Conservation (phyloP, 805 yeast species). For the Candida tibetensis region DNA sequence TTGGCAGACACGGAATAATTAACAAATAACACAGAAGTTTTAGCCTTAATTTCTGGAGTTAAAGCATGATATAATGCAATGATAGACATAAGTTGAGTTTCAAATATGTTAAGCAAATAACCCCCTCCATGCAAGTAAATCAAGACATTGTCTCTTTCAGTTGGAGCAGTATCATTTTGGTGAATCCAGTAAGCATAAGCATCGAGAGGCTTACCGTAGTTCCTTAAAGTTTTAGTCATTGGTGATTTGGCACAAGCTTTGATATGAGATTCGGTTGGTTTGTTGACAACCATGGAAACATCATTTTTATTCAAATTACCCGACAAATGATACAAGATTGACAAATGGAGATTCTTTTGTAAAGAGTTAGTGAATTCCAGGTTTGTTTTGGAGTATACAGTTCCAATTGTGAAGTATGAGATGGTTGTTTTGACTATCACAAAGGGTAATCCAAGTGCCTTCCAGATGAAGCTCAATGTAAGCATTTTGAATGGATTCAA, state of each 20-base stretch:
- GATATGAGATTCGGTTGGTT: slow-evolving; percentile 20
- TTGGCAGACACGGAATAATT: slow-evolving; percentile 24
- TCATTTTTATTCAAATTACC: slow-evolving; percentile 20
- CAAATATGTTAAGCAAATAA: slow-evolving; percentile 19
- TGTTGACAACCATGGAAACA: slow-evolving; percentile 19
- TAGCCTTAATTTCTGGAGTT: slow-evolving; percentile 12
- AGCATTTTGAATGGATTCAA: slow-evolving; percentile 16
- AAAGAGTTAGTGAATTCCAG: slow-evolving; percentile 27
- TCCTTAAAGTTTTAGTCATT: slow-evolving; percentile 7
- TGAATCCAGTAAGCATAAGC: slow-evolving; percentile 16
- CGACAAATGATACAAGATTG: slow-evolving; percentile 27
- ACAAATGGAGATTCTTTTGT: slow-evolving; percentile 27
- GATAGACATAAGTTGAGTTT: slow-evolving; percentile 23
- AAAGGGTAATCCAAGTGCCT: slow-evolving; percentile 24
- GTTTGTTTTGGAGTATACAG: slow-evolving; percentile 26
- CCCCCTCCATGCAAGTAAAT: slow-evolving; percentile 29
- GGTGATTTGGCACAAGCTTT: slow-evolving; percentile 12
- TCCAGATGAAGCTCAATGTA: slow-evolving; percentile 18
- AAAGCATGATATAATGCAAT: slow-evolving; percentile 21
- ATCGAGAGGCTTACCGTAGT: slow-evolving; percentile 14
- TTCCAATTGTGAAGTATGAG: slow-evolving; percentile 33
- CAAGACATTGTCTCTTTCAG: slow-evolving; percentile 16
- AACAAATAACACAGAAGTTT: slow-evolving; percentile 18
- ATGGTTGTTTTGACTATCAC: slow-evolving; percentile 17
- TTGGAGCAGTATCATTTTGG: slow-evolving; percentile 2